phyloP scores from a whole-genome alignment of 768 basidiomycete species.

The Coprinellus micaceus region DNA sequence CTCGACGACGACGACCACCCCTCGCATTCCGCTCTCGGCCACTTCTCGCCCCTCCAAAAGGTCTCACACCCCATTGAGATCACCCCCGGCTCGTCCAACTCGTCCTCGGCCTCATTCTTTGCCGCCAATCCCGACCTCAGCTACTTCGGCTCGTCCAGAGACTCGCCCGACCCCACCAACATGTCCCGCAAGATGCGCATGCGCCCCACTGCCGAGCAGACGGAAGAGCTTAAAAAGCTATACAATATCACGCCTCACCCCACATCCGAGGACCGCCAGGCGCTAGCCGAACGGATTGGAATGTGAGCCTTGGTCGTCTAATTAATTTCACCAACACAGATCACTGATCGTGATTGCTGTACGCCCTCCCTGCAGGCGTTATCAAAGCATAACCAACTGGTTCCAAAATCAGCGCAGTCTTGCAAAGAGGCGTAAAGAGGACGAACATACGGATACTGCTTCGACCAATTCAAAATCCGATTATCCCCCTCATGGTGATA shows the following conservation, averaged over 20 bases:
- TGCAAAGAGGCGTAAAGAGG: constrained; percentile 68
- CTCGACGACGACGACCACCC: constrained; percentile 15
- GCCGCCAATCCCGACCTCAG: constrained; percentile 1
- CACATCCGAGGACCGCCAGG: constrained; percentile 60
- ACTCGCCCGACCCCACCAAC: constrained; percentile 13
- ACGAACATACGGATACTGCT: constrained; percentile 37
- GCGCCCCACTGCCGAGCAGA: constrained; percentile 61
- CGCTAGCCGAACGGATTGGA: constrained; percentile 64
- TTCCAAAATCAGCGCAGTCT: constrained; percentile 83
- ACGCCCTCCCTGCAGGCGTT: constrained; percentile 50
- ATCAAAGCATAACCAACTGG: constrained; percentile 82
- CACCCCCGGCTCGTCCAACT: neutral
- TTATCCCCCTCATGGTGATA: constrained; percentile 27
- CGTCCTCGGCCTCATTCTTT: constrained; percentile 1
- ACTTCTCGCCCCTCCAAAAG: neutral
- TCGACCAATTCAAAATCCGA: constrained; percentile 29
- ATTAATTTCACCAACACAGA: constrained; percentile 25
- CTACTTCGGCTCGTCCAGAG: constrained; percentile 19
- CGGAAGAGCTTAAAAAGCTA: constrained; percentile 63
- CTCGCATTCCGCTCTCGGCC: neutral
- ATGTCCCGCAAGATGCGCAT: constrained; percentile 60
- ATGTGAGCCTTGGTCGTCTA: constrained; percentile 57
- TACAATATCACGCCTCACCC: constrained; percentile 68
- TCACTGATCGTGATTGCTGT: constrained; percentile 28
- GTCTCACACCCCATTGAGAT: neutral